Evolutionary conservation across 1,139 yeast genomes (phyloP).

Genomic region (Entelexis paramagnoliae): DNA sequence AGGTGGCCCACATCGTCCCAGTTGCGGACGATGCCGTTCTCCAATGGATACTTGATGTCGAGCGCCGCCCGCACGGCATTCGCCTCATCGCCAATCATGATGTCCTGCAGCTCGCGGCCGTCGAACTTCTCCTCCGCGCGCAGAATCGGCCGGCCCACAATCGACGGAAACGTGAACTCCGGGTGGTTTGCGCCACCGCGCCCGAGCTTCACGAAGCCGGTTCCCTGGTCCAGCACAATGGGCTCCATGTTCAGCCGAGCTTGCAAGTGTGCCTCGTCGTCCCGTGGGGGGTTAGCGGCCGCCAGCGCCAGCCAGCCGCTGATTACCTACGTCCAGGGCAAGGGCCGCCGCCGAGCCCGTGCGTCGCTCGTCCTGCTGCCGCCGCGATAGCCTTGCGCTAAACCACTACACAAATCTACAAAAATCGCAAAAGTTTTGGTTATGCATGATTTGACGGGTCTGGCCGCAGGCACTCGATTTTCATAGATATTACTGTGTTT

Average conservation of each 20-base stretch:
- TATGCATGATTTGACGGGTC: no score
- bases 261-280: not conserved
- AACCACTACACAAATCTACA: no score
- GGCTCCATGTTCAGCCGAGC: conserved; percentile 18
- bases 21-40: conserved; percentile 90
- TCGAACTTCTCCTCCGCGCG: conserved; percentile 89
- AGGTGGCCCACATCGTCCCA: conserved; percentile 99
- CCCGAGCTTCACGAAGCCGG: conserved; percentile 84
- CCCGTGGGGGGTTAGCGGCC: not conserved
- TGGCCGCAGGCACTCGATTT: no score
- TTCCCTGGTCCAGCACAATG: conserved; percentile 91
- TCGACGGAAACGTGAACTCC: conserved; percentile 95
- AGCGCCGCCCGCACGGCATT: conserved; percentile 79
- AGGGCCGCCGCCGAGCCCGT: not conserved
- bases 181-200: conserved; percentile 97
- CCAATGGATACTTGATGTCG: conserved; percentile 95
- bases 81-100: conserved; percentile 98
- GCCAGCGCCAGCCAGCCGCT: not conserved
- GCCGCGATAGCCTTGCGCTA: no score
- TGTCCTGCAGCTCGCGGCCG: conserved; percentile 56
- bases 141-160: conserved; percentile 93
- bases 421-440: no score
- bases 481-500: no score
- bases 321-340: not conserved
- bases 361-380: no score